Conservation (phyloP, 208 protist genomes). For the Strigomonas culicis region DNA sequence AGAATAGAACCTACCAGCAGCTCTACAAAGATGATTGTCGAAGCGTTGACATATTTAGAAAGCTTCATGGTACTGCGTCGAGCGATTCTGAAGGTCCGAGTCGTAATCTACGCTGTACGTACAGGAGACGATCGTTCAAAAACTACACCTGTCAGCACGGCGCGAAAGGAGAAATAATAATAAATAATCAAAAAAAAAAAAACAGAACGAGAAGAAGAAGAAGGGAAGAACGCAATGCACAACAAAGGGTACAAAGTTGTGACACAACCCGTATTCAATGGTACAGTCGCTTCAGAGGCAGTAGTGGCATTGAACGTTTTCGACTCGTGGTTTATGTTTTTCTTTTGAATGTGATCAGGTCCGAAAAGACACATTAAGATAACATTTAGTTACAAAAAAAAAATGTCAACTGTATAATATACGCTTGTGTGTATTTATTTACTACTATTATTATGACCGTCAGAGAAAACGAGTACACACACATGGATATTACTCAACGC, state of each 20-base stretch:
- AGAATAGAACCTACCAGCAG: too few relatives aligned
- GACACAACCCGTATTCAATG: too few relatives aligned
- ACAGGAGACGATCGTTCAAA: too few relatives aligned
- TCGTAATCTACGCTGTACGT: too few relatives aligned
- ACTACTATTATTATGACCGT: background rate
- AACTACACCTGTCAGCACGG: background rate
- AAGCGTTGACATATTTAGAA: too few relatives aligned
- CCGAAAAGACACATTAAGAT: background rate
- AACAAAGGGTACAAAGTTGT: background rate
- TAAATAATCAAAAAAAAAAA: conserved; percentile 1
- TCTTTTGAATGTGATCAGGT: conserved; percentile 8
- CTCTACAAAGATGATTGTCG: too few relatives aligned
- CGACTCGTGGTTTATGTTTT: background rate
- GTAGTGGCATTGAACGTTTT: too few relatives aligned
- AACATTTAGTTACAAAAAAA: background rate
- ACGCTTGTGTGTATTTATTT: background rate
- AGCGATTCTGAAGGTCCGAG: too few relatives aligned
- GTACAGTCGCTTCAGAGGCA: too few relatives aligned
- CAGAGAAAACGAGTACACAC: too few relatives aligned
- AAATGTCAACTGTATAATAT: background rate
- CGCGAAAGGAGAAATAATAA: background rate
- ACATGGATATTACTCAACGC: too few relatives aligned
- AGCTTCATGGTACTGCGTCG: too few relatives aligned
- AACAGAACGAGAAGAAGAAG: background rate
- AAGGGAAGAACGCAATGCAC: background rate